These are phyloP conservation scores for Spinellus fusiger DNA, from an alignment of 192 early-diverging fungal genomes.

Conservation along the genomic window DNA sequence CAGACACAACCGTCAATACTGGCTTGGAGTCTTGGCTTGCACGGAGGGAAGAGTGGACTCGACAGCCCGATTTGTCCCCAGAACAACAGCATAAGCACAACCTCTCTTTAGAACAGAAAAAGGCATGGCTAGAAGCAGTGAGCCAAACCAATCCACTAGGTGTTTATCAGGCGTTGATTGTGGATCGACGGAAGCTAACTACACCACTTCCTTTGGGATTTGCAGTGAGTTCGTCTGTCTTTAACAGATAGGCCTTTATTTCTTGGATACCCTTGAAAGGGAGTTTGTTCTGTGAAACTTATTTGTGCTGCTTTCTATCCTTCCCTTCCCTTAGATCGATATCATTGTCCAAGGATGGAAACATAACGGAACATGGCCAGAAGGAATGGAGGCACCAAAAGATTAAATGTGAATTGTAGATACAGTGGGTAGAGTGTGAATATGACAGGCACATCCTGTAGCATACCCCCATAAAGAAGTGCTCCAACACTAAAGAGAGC, in stretches of 20 bases:
- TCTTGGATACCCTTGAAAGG: background rate
- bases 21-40: conserved; percentile 44
- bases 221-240: conserved; percentile 30
- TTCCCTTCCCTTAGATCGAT: conserved; percentile 33
- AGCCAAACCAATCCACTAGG: conserved; percentile 24
- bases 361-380: conserved; percentile 46
- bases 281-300: no score
- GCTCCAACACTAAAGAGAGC: no score
- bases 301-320: no score
- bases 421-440: background rate
- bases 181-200: conserved; percentile 33
- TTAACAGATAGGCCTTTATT: background rate
- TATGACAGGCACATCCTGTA: background rate
- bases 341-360: conserved; percentile 51
- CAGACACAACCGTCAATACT: background rate
- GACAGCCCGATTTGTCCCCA: background rate
- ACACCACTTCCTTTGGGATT: conserved; percentile 42
- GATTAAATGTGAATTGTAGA: background rate
- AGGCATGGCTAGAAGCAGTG: conserved; percentile 30
- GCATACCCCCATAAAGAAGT: no score
- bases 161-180: conserved; percentile 41
- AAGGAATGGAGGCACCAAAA: conserved; percentile 30
- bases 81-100: conserved; percentile 12
- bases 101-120: conserved; percentile 17
- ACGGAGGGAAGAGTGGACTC: conserved; percentile 42